These are phyloP conservation scores for Rubia yunnanensis DNA, from an alignment of 257 asterid species.

Conservation along the genomic window DNA sequence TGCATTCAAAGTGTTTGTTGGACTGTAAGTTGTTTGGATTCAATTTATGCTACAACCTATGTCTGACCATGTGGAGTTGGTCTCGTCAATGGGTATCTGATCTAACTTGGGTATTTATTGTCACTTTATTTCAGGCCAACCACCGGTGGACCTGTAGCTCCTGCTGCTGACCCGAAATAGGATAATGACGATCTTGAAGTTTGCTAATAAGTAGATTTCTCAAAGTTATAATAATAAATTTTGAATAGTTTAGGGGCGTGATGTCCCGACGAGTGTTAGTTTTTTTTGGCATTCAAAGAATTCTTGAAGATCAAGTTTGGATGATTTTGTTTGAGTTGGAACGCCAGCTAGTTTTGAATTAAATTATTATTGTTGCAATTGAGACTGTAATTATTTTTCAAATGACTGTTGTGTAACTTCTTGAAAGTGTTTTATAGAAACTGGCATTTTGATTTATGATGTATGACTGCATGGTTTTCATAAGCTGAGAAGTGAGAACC, in stretches of 20 bases:
- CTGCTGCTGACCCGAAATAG: slow-evolving; percentile 32
- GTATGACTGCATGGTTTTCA: neutral
- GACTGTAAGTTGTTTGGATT: slow-evolving; percentile 42
- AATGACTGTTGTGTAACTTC: too few relatives aligned
- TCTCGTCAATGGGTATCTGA: neutral
- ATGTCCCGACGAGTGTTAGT: neutral
- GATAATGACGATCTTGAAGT: slow-evolving; percentile 22
- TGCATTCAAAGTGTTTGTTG: slow-evolving; percentile 59
- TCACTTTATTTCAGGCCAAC: slow-evolving; percentile 62
- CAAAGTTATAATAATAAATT: slow-evolving; percentile 26
- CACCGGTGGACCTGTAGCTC: slow-evolving; percentile 59
- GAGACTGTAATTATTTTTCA: neutral
- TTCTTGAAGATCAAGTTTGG: slow-evolving; percentile 2
- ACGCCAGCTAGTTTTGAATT: neutral
- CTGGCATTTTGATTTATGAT: too few relatives aligned
- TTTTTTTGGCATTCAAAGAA: slow-evolving; percentile 5
- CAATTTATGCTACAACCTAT: neutral
- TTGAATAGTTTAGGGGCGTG: slow-evolving; percentile 19
- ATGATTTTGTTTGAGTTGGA: slow-evolving; percentile 9
- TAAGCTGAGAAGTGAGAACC: too few relatives aligned
- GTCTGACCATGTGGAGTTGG: neutral
- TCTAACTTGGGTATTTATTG: slow-evolving; percentile 13
- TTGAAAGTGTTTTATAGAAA: neutral
- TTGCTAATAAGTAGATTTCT: slow-evolving; percentile 17
- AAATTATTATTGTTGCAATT: neutral